phyloP scores from a whole-genome alignment of 1,284 basidiomycete genomes.

The Cutaneotrichosporon cutaneum region DNA sequence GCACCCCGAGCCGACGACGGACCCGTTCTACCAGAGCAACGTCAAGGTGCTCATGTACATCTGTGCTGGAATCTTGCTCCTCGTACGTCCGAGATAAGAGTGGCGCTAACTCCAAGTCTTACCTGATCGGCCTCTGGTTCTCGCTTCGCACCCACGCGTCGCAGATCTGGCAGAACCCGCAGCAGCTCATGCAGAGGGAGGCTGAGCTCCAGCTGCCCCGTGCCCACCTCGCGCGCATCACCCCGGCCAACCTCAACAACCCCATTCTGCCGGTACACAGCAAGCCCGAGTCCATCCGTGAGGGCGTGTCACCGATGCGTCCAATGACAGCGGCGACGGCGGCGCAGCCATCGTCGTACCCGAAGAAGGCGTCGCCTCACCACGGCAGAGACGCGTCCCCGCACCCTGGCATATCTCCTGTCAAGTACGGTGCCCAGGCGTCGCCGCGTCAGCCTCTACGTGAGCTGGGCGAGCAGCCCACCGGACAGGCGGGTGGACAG shows the following conservation, averaged over 20 bases:
- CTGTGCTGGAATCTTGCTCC: conserved; percentile 82
- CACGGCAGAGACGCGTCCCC: conserved; percentile 1
- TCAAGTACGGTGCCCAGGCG: not conserved
- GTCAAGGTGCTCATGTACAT: conserved; percentile 94
- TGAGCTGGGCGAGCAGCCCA: not conserved
- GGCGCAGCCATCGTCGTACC: not conserved
- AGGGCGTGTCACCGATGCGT: conserved; percentile 9
- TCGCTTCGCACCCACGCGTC: conserved; percentile 96
- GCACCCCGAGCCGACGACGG: conserved; percentile 85
- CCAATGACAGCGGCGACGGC: not conserved
- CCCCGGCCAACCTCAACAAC: conserved; percentile 54
- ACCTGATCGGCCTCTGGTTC: conserved; percentile 97
- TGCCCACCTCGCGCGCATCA: conserved; percentile 54
- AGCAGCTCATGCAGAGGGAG: conserved; percentile 74
- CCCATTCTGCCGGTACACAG: conserved; percentile 51
- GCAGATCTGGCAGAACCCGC: conserved; percentile 99
- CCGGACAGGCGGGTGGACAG: not conserved
- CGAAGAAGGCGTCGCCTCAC: not conserved
- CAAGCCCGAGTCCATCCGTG: conserved; percentile 16
- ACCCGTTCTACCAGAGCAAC: conserved; percentile 94
- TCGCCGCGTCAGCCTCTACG: not conserved
- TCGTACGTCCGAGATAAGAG: conserved; percentile 62
- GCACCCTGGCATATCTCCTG: conserved; percentile 1
- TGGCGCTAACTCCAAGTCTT: conserved; percentile 66
- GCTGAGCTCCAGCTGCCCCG: conserved; percentile 38